Base-by-base conservation (phyloP, 106 monocot species). In the Allium fistulosum region DNA sequence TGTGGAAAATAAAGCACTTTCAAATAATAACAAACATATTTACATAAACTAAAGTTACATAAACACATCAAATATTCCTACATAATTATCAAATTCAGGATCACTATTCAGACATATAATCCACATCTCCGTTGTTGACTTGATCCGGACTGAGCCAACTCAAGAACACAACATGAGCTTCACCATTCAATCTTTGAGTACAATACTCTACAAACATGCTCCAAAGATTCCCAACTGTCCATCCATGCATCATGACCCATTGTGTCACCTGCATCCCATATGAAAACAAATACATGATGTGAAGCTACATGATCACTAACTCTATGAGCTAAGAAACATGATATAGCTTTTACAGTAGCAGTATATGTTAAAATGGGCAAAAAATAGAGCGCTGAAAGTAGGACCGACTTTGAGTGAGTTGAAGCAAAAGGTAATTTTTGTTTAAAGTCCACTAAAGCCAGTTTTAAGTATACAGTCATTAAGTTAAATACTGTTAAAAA, bases 221-320 rank as follows among this genome's bases (percentile, higher is more conserved):
- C 97, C 97, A 99, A 51, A 92, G 72, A 66, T 99, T 88, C 27
- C 92, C 87, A 0, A 92, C 92, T 0, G 81, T 92, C 97, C 97
- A 99, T 66, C 82, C 71, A 52, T 97, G 86, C 61, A 46, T 26
- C 67, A 87, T 73, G 51, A 92, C 86, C 89, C 92, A 99, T 46
- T 59, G 49, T 17, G 72, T 69, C 15, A 87, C 82, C 96, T 97
- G 58, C 12, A n/a, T n/a, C n/a, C n/a, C n/a, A n/a, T n/a, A n/a
- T n/a, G n/a, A n/a, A n/a, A n/a, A n/a, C n/a, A n/a, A n/a, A n/a
- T n/a, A n/a, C n/a, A n/a, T n/a, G n/a, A n/a, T n/a, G n/a, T n/a
- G n/a, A n/a, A n/a, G n/a, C n/a, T n/a, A n/a, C n/a, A n/a, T n/a
- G n/a, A n/a, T n/a, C n/a, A n/a, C n/a, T n/a, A n/a, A n/a, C n/a